Conservation (phyloP, 2,329 filamentous ascomycete genomes). For the Leptosphaerulina australis region DNA sequence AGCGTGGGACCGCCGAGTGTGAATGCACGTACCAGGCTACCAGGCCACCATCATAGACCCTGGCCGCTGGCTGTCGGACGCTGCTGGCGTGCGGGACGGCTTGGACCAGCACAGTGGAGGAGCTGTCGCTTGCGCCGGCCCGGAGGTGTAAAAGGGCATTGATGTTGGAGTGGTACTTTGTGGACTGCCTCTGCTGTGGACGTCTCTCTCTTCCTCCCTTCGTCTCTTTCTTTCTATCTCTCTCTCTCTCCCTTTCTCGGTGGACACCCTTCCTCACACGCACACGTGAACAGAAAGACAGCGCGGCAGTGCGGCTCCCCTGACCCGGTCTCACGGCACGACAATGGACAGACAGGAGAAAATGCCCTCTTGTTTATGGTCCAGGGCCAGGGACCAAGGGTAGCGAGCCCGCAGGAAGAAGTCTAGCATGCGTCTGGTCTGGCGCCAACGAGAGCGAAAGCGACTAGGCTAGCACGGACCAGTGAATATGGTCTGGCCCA, state of each 20-base stretch:
- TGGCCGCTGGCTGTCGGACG: constrained; percentile 43
- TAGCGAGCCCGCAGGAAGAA: constrained; percentile 29
- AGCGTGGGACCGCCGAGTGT: constrained; percentile 42
- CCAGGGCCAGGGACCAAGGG: constrained; percentile 42
- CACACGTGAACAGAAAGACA: constrained; percentile 3
- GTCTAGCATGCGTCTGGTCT: constrained; percentile 41
- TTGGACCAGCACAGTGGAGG: constrained; percentile 48
- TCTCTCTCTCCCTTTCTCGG: too few relatives aligned
- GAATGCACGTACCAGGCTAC: constrained; percentile 36
- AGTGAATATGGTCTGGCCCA: constrained; percentile 40
- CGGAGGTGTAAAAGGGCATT: constrained; percentile 29
- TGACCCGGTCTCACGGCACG: constrained; percentile 43
- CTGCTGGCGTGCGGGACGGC: constrained; percentile 49
- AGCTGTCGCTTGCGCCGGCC: constrained; percentile 47
- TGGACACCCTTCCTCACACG: too few relatives aligned
- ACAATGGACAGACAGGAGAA: constrained; percentile 34
- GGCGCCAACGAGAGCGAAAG: constrained; percentile 41
- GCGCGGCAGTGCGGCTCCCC: constrained; percentile 39
- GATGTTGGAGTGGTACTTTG: constrained; percentile 22
- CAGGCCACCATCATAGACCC: constrained; percentile 33
- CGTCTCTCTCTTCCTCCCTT: constrained; percentile 5
- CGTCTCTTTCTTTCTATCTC: constrained; percentile 4
- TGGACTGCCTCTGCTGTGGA: constrained; percentile 8
- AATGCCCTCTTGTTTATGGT: constrained; percentile 35
- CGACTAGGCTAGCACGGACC: constrained; percentile 36